A percentile compares a stretch with the other conserved stretches of the same genome.
Conservation (phyloP, 768 basidiomycete species). For the Exidia glandulosa region DNA sequence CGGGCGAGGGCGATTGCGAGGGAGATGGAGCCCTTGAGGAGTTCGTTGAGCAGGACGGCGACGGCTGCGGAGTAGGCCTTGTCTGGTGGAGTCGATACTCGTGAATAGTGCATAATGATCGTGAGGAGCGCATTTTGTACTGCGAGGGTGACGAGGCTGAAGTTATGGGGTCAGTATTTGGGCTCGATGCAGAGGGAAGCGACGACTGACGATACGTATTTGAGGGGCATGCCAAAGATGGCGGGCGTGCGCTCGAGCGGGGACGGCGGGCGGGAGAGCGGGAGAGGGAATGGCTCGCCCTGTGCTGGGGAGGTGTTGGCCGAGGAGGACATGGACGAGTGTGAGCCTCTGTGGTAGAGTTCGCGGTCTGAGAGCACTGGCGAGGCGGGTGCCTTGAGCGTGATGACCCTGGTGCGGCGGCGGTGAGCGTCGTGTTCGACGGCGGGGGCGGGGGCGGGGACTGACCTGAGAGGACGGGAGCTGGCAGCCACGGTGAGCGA, state of each 20-base stretch:
- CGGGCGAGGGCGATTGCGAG: constrained; percentile 70
- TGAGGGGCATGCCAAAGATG: constrained; percentile 60
- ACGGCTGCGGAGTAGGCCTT: constrained; percentile 84
- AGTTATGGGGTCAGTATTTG: not conserved
- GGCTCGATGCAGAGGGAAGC: not conserved
- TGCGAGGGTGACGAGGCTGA: constrained; percentile 70
- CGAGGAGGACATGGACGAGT: not conserved
- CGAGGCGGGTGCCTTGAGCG: not conserved
- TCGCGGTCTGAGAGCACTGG: not conserved
- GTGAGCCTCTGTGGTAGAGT: not conserved
- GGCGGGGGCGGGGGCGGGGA: not conserved
- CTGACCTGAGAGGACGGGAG: not conserved
- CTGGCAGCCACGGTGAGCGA: too few species aligned
- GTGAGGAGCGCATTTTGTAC: constrained; percentile 86
- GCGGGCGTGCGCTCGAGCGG: constrained; percentile 29
- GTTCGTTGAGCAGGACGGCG: constrained; percentile 88
- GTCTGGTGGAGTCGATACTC: constrained; percentile 65
- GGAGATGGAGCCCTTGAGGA: constrained; percentile 86
- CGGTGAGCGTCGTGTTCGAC: too few species aligned
- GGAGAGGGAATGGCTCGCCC: not conserved
- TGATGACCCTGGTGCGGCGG: not conserved
- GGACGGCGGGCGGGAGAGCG: not conserved
- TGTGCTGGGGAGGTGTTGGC: not conserved
- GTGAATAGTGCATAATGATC: constrained; percentile 94
- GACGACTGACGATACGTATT: constrained; percentile 63